Evolutionary conservation across 2,329 filamentous ascomycete species (phyloP), one percentile per base, ranked within the genome.

Genomic region (Laburnicola sp.): DNA sequence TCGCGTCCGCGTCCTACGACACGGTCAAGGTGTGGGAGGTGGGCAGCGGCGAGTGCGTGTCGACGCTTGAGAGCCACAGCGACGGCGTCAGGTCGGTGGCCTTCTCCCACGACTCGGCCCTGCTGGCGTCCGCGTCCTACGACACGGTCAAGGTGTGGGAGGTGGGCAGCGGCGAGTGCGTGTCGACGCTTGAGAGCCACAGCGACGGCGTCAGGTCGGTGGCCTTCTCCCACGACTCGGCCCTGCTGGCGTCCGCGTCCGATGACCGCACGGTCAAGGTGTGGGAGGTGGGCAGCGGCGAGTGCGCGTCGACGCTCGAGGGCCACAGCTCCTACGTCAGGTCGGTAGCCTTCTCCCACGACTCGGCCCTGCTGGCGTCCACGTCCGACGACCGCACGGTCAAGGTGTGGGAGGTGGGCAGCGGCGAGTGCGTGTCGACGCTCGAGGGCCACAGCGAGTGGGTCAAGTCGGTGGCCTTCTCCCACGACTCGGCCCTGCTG

Each of bases 141-240:
- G 5, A 41, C 9, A 39, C 27, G 5, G 28, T 47, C 25, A 39
- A 47, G 44, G 39, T 47, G 4, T 47, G 44, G 44, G 26, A 47
- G 27, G 23, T 31, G 16, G 38, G 27, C 27, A 50, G 40, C 27
- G 39, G 38, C 32, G 32, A 50, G 25, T 56, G 50, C 40, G 25
- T 60, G 25, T 56, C 50, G 34, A 60, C 55, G 32, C 60, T 66
- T 34, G 46, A 63, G 34, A 53, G 53, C 34, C 57, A 62, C 45
- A 50, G 28, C 31, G 23, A 36, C 6, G 4, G 4, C 26, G 46
- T 61, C 26, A 32, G 4, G 5, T 53, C 43, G 6, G 48, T 64
- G 21, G 51, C 54, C 5, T 56, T 64, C 48, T 59, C 56, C 3
- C 48, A 2, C 27, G 43, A 62, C 45, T 47, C 35, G 9, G 30